Evolutionary conservation across 495 filamentous ascomycete species (phyloP).

Genomic region (Extremus antarcticus): DNA sequence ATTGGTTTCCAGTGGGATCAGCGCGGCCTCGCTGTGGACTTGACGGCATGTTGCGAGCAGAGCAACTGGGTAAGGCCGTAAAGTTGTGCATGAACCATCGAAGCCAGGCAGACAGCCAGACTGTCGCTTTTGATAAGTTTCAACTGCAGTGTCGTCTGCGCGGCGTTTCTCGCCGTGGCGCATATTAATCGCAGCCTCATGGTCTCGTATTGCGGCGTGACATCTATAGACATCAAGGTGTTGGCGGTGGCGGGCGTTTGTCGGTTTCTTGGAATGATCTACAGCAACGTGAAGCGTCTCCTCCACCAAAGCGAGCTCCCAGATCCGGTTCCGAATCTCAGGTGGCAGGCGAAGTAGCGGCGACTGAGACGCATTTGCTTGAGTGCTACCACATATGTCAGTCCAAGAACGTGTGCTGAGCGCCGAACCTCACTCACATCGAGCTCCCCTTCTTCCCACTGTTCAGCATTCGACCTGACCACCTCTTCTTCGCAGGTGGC

Average conservation of each 20-base stretch:
- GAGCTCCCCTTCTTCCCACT: too few species aligned
- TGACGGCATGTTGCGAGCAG: not conserved
- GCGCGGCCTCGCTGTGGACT: not conserved
- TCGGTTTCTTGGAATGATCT: not conserved
- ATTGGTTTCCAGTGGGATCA: not conserved
- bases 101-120: too few species aligned
- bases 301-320: constrained; percentile 9
- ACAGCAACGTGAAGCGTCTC: constrained; percentile 2
- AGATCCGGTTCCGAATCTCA: constrained; percentile 1
- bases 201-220: too few species aligned
- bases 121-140: too few species aligned
- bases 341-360: not conserved
- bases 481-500: too few species aligned
- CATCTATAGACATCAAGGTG: not conserved
- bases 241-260: not conserved
- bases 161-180: not conserved
- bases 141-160: too few species aligned
- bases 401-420: too few species aligned
- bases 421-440: too few species aligned
- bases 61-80: not conserved
- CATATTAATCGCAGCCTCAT: not conserved
- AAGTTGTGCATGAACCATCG: too few species aligned
- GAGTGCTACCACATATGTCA: constrained; percentile 5
- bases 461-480: too few species aligned
- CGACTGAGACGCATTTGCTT: not conserved